phyloP scores from a whole-genome alignment of 164 flowering plant genomes.

The Aristolochia fimbriata region DNA sequence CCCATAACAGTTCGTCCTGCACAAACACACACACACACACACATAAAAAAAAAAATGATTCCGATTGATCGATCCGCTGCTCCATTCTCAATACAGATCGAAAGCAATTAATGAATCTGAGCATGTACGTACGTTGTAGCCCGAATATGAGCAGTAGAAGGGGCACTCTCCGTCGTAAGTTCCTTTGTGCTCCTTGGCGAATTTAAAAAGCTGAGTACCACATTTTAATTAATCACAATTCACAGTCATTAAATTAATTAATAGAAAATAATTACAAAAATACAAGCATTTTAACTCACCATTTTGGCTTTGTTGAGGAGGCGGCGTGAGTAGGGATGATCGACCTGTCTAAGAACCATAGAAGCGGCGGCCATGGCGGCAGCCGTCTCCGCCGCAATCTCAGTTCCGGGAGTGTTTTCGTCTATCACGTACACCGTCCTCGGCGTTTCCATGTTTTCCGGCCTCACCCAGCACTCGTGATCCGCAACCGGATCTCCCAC shows the following conservation, averaged over 20 bases:
- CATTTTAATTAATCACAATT: too few relatives aligned
- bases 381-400: slow-evolving; percentile 85
- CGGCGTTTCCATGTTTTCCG: slow-evolving; percentile 76
- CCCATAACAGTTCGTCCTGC: slow-evolving; percentile 97
- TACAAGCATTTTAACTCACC: too few relatives aligned
- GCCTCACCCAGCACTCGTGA: slow-evolving; percentile 81
- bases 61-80: neutral
- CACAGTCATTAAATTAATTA: too few relatives aligned
- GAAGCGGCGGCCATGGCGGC: slow-evolving; percentile 91
- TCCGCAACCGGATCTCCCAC: slow-evolving; percentile 75
- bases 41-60: too few relatives aligned
- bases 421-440: slow-evolving; percentile 56
- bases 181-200: slow-evolving; percentile 58
- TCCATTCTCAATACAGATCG: too few relatives aligned
- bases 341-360: slow-evolving; percentile 38
- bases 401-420: slow-evolving; percentile 51
- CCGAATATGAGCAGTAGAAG: slow-evolving; percentile 85
- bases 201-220: slow-evolving; percentile 60
- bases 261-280: too few relatives aligned
- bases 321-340: slow-evolving; percentile 42
- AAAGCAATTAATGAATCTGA: neutral
- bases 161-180: slow-evolving; percentile 92
- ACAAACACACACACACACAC: too few relatives aligned
- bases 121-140: slow-evolving; percentile 49
- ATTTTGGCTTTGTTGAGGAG: slow-evolving; percentile 74